These are phyloP conservation scores for Fusarium odoratissimum DNA, from an alignment of 2,329 filamentous ascomycete genomes.

Conservation along the genomic window DNA sequence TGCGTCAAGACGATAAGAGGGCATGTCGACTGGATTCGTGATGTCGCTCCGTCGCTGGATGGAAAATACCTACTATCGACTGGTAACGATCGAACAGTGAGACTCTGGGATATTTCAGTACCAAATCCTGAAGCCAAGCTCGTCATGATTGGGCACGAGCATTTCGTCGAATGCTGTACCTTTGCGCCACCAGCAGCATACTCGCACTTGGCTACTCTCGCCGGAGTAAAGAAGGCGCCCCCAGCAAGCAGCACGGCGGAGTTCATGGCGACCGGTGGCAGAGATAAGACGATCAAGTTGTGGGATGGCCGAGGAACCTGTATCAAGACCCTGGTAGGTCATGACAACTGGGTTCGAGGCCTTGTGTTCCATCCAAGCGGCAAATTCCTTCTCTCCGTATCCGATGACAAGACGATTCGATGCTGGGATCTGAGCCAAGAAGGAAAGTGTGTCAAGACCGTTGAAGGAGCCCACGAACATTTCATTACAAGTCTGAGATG, in stretches of 20 bases:
- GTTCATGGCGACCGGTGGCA: slow-evolving; percentile 87
- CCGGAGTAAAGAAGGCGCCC: slow-evolving; percentile 86
- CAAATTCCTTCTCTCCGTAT: slow-evolving; percentile 86
- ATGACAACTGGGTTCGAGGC: slow-evolving; percentile 93
- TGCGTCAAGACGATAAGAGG: slow-evolving; percentile 91
- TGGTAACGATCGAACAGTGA: slow-evolving; percentile 83
- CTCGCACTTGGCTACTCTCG: slow-evolving; percentile 78
- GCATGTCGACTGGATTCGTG: slow-evolving; percentile 91
- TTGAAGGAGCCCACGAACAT: slow-evolving; percentile 81
- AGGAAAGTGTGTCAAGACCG: slow-evolving; percentile 86
- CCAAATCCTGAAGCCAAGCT: slow-evolving; percentile 75
- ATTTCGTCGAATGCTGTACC: slow-evolving; percentile 86
- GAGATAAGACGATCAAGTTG: slow-evolving; percentile 90
- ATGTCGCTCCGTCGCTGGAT: slow-evolving; percentile 84
- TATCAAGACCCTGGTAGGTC: slow-evolving; percentile 85
- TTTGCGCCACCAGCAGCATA: slow-evolving; percentile 86
- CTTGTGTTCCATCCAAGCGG: slow-evolving; percentile 92
- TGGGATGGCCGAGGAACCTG: slow-evolving; percentile 89
- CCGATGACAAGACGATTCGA: slow-evolving; percentile 90
- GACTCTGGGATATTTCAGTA: slow-evolving; percentile 85
- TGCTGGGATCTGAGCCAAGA: slow-evolving; percentile 96
- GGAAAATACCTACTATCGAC: slow-evolving; percentile 86
- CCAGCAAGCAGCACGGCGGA: slow-evolving; percentile 80
- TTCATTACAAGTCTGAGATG: slow-evolving; percentile 90
- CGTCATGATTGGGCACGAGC: slow-evolving; percentile 86